Conservation (phyloP, 768 basidiomycete species). For the Paxillus involutus region DNA sequence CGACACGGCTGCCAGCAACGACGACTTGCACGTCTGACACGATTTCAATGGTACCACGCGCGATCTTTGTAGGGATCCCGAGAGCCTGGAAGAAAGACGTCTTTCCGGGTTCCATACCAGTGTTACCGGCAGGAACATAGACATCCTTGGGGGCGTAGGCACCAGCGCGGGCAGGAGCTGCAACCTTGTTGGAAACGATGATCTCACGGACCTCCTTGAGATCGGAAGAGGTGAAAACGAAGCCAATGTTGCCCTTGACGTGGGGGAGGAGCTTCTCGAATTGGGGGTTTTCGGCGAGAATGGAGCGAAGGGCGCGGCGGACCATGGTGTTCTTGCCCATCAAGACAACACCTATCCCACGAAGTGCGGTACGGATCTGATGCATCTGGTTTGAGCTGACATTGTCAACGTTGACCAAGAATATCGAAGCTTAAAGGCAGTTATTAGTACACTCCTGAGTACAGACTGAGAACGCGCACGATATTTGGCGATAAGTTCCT, state of each 20-base stretch:
- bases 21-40: conserved; percentile 97
- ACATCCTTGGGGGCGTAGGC: conserved; percentile 93
- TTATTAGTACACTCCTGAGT: neutral
- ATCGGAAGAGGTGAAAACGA: conserved; percentile 93
- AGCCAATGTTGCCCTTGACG: conserved; percentile 97
- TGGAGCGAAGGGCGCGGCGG: conserved; percentile 91
- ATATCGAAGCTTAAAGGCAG: conserved; percentile 80
- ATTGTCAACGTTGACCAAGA: conserved; percentile 99
- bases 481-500: conserved; percentile 87
- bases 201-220: conserved; percentile 93
- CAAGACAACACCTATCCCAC: conserved; percentile 93
- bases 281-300: conserved; percentile 87
- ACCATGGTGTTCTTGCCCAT: conserved; percentile 99
- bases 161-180: conserved; percentile 98
- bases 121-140: conserved; percentile 91
- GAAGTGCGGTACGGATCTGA: conserved; percentile 93
- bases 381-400: conserved; percentile 99
- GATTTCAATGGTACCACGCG: conserved; percentile 99
- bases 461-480: conserved; percentile 51
- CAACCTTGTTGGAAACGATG: conserved; percentile 96
- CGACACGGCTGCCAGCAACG: conserved; percentile 88
- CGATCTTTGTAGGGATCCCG: conserved; percentile 99
- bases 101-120: conserved; percentile 99
- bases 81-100: conserved; percentile 99
- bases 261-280: conserved; percentile 96